A percentile compares a stretch with the other conserved stretches of the same genome.
phyloP scores from a whole-genome alignment of 2,329 filamentous ascomycete genomes.

The Dothideomycetes sp. region DNA sequence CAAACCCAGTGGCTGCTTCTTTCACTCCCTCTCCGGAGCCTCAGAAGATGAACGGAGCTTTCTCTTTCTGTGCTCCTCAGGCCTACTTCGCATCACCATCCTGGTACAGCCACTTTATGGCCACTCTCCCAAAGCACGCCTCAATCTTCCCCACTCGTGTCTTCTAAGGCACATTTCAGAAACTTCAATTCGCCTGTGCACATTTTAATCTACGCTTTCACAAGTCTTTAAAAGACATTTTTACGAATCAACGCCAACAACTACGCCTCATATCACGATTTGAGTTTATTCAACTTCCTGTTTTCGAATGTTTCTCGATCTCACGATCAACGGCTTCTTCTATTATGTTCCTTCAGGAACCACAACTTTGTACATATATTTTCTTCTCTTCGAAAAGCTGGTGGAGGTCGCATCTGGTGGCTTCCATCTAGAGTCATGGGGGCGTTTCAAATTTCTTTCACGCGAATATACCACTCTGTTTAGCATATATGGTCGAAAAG shows the following conservation, averaged over 20 bases:
- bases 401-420: slow-evolving; percentile 1
- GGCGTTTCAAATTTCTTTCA: background rate
- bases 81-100: slow-evolving; percentile 13
- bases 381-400: too few relatives aligned
- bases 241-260: slow-evolving; percentile 8
- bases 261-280: slow-evolving; percentile 8
- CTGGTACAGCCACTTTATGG: slow-evolving; percentile 16
- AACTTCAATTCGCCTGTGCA: slow-evolving; percentile 12
- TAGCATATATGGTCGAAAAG: slow-evolving; percentile 4
- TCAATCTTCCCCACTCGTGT: slow-evolving; percentile 16
- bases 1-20: background rate
- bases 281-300: slow-evolving; percentile 2
- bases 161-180: slow-evolving; percentile 9
- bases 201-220: slow-evolving; percentile 7
- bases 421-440: slow-evolving; percentile 6
- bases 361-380: slow-evolving; percentile 11
- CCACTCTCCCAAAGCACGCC: slow-evolving; percentile 16
- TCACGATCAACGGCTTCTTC: slow-evolving; percentile 7
- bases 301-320: slow-evolving; percentile 1
- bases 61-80: slow-evolving; percentile 14
- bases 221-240: slow-evolving; percentile 2
- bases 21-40: slow-evolving; percentile 7
- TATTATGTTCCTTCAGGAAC: background rate
- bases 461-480: slow-evolving; percentile 9
- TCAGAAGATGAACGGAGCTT: slow-evolving; percentile 6